Base-by-base conservation (phyloP, 441 rosid genomes). In the Bocquillonia castaneifolia region DNA sequence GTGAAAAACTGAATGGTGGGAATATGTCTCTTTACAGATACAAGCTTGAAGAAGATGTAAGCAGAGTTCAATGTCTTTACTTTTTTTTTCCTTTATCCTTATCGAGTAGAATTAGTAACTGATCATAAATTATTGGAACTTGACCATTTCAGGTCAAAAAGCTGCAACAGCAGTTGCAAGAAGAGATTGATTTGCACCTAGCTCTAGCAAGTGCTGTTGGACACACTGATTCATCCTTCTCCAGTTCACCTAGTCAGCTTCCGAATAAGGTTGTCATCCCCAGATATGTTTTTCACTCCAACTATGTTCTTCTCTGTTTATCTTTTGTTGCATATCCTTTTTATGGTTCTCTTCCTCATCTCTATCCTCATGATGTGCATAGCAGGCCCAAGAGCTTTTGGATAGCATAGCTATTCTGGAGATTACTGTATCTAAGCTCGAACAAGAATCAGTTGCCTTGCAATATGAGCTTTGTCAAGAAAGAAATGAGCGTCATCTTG, bases 11-110 rank as follows among this genome's bases (percentile, higher is more conserved):
- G 83, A 83, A 81, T 74, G 83, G 71, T 50, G 80, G 66, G 60
- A 75, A 78, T 67, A 72, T 67, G 53, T 63, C 82, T 56, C 64
- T 77, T 78, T 86, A 91, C 77, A 88, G 78, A 63, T 47, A 70
- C 80, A 84, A 85, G 81, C 97, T 91, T 48, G 92, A 89, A 78
- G 82, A 91, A 86, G 97, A 89, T 68, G 97, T 89, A 78, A 84
- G 92, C 74, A 36, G 64, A 18, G 50, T 50, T 70, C 32, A 58
- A 59, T 67, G 5, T 51, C 64, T 70, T 64, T 54, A 12, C 34
- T 45, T 31, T 1, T 60, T 60, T 39, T 42, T 12, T 56, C 45
- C 57, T 34, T 31, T 13, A 0, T 64, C 18, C 66, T 57, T 32
- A 20, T 66, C 64, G 10, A 3, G n/a, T 59, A 58, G 45, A 28